Evolutionary conservation across 202 grass and related monocot species (phyloP).

Genomic region (Panicum virgatum): DNA sequence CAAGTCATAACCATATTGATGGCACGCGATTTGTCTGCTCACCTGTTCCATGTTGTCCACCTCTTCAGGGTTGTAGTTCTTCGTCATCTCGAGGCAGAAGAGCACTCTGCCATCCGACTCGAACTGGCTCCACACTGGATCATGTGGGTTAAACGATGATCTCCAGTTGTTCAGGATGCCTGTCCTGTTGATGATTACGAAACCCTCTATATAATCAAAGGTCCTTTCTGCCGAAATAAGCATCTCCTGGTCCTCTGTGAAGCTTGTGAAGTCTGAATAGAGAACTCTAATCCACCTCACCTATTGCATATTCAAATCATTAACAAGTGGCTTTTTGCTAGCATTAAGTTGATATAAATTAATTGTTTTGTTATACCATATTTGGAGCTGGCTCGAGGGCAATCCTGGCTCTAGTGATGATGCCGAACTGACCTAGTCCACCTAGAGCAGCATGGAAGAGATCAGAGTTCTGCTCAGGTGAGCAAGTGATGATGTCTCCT

Average conservation of each 20-base stretch:
- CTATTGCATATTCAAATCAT: conserved; percentile 39
- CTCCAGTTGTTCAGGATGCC: conserved; percentile 85
- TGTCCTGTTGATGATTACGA: conserved; percentile 84
- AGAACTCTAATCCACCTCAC: conserved; percentile 91
- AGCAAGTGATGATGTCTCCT: conserved; percentile 74
- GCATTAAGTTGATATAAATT: conserved; percentile 1
- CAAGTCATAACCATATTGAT: background rate
- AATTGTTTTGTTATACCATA: conserved; percentile 59
- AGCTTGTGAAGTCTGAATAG: conserved; percentile 74
- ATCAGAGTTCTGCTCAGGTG: conserved; percentile 60
- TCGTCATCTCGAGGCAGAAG: conserved; percentile 94
- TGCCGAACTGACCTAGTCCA: conserved; percentile 86
- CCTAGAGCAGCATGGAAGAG: conserved; percentile 83
- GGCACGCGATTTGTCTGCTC: background rate
- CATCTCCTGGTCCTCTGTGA: conserved; percentile 89
- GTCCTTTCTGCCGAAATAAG: conserved; percentile 68
- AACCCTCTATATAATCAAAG: conserved; percentile 92
- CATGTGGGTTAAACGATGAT: conserved; percentile 72
- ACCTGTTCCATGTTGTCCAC: conserved; percentile 65
- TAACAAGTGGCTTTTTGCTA: conserved; percentile 18
- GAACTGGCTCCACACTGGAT: conserved; percentile 59
- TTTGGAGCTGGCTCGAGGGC: conserved; percentile 71
- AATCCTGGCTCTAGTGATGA: conserved; percentile 89
- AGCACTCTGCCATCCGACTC: conserved; percentile 58
- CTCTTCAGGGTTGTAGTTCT: conserved; percentile 66